Conservation (phyloP, 106 monocot genomes). For the Chionographis japonica region DNA sequence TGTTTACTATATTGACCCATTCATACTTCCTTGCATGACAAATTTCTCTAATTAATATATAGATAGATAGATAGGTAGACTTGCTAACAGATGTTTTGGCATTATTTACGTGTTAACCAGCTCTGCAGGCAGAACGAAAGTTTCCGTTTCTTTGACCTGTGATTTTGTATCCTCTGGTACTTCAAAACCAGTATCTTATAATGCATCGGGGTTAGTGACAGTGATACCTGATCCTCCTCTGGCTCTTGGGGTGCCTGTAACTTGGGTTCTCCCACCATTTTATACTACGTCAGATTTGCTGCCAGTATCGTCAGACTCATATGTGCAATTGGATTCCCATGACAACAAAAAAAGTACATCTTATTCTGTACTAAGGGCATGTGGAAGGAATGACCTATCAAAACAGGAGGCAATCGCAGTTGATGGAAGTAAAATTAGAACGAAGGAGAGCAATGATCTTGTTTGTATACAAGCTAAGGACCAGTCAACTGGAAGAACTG, state of each 20-base stretch:
- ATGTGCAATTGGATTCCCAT: conserved; percentile 18
- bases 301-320: conserved; percentile 33
- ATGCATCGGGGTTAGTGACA: conserved; percentile 46
- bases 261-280: conserved; percentile 91
- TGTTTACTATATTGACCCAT: no score
- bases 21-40: no score
- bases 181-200: conserved; percentile 35
- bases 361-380: conserved; percentile 64
- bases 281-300: conserved; percentile 69
- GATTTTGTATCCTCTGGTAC: conserved; percentile 47
- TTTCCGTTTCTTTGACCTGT: conserved; percentile 79
- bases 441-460: conserved; percentile 51
- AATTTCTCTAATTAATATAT: no score
- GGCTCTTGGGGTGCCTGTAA: conserved; percentile 74
- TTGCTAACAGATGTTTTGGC: no score
- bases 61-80: no score
- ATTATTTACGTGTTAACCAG: conserved; percentile 24
- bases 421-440: conserved; percentile 69
- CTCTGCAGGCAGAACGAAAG: conserved; percentile 71
- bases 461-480: conserved; percentile 84
- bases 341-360: conserved; percentile 18
- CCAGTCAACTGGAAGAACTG: conserved; percentile 56
- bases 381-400: conserved; percentile 24
- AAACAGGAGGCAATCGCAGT: conserved; percentile 42
- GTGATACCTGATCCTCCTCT: conserved; percentile 78